A percentile compares a stretch with the other conserved stretches of the same genome.
Evolutionary conservation across 306 rosid genomes (phyloP).

Genomic region (Cicer arietinum): DNA sequence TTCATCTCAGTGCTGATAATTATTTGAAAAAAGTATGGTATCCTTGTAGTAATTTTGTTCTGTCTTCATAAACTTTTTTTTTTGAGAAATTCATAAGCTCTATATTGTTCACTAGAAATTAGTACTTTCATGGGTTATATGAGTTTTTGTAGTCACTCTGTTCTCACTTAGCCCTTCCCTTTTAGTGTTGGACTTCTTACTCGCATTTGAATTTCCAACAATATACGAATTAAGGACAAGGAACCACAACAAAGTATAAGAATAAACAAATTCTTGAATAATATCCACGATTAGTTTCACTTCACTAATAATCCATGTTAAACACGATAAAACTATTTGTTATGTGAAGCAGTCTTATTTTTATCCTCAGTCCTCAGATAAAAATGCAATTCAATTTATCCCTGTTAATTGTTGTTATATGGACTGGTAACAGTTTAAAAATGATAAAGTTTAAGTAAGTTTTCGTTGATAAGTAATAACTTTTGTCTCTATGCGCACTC

Average conservation of each 20-base stretch:
- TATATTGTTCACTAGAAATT: slow-evolving; percentile 10
- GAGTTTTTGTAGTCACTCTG: slow-evolving; percentile 11
- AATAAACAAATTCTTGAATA: slow-evolving; percentile 30
- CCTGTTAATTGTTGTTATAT: slow-evolving; percentile 14
- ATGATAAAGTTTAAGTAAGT: slow-evolving; percentile 19
- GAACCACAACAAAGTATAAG: slow-evolving; percentile 10
- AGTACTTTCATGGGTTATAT: slow-evolving; percentile 28
- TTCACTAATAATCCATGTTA: slow-evolving; percentile 15
- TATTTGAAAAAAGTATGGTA: slow-evolving; percentile 2
- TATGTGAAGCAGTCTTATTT: slow-evolving; percentile 14
- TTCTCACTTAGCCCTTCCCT: slow-evolving; percentile 14
- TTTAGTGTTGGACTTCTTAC: neutral
- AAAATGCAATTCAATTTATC: slow-evolving; percentile 12
- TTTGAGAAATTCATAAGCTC: neutral
- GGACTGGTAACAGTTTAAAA: slow-evolving; percentile 20
- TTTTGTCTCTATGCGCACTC: slow-evolving; percentile 45
- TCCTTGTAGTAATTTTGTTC: slow-evolving; percentile 33
- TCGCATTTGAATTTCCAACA: slow-evolving; percentile 2
- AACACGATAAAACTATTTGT: slow-evolving; percentile 20
- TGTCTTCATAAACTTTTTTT: neutral
- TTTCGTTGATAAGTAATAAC: slow-evolving; percentile 33
- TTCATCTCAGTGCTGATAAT: slow-evolving; percentile 35
- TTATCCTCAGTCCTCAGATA: neutral
- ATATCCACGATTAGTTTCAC: slow-evolving; percentile 36
- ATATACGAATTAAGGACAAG: slow-evolving; percentile 10